Conservation (phyloP, 2,329 filamentous ascomycete genomes). For the Penicillium brevicompactum region DNA sequence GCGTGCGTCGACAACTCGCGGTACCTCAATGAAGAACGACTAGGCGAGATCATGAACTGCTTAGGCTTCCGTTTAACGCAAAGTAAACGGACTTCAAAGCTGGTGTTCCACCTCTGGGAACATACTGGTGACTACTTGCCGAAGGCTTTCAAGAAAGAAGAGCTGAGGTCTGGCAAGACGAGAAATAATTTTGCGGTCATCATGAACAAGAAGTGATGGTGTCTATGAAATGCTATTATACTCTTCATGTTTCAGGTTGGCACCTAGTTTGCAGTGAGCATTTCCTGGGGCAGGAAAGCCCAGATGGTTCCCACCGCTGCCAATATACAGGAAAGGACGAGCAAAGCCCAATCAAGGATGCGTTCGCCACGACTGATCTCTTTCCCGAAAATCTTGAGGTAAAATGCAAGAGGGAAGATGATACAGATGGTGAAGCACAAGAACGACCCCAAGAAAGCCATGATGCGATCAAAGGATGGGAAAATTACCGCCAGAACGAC, state of each 20-base stretch:
- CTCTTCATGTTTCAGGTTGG: neutral
- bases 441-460: constrained; percentile 85
- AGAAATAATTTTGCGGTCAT: constrained; percentile 93
- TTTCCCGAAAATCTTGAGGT: constrained; percentile 82
- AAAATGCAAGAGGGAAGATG: constrained; percentile 84
- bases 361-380: constrained; percentile 68
- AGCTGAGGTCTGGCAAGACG: constrained; percentile 71
- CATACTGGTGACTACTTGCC: constrained; percentile 39
- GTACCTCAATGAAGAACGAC: constrained; percentile 73
- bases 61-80: constrained; percentile 70
- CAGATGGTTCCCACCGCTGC: constrained; percentile 80
- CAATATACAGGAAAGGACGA: constrained; percentile 69
- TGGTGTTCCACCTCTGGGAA: constrained; percentile 88
- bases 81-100: constrained; percentile 75
- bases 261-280: constrained; percentile 57
- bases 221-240: neutral
- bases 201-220: constrained; percentile 43
- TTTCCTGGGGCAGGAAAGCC: constrained; percentile 80
- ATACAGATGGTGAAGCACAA: constrained; percentile 94
- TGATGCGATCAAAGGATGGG: constrained; percentile 84
- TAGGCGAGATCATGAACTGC: constrained; percentile 72
- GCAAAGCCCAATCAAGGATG: constrained; percentile 66
- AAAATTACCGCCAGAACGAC: constrained; percentile 72
- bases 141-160: constrained; percentile 66
- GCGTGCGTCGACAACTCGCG: constrained; percentile 88